Base-by-base conservation (phyloP, 148 eudicot species). In the Heliosperma pusillum region DNA sequence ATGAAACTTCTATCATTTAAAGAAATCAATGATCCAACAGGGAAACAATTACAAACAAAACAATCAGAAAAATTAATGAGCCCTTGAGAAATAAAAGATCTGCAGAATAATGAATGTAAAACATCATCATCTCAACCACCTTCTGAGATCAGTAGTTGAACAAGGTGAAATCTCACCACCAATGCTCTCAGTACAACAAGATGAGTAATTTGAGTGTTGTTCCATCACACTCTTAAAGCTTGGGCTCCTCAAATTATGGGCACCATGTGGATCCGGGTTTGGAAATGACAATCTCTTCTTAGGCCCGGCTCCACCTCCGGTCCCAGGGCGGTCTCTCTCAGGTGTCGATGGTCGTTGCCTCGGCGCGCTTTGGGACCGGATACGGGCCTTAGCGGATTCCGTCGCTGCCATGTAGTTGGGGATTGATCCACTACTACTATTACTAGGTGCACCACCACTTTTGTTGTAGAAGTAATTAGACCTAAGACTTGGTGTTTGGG, bases 331-430 rank as follows among this genome's bases (percentile, higher is more conserved):
- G 71, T 89, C 97, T 47, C 89, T 83, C 73, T 91, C 97, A 0
- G 97, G 93, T 0, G 97, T 89, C 1, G 85, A 71, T 0, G 91
- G 88, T 74, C 97, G 82, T 65, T 89, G 93, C 73, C 91, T 85
- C 0, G 97, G 97, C 0, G 93, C 93, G 40, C 97, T 91, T 55
- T 89, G 90, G 45, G 97, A 75, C 62, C 90, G 82, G 25, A 83
- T 72, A 33, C 87, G 84, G 0, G 97, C 90, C 80, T 84, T 87
- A 0, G 97, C 91, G 2, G 97, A 91, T 76, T 89, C 93, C 0
- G 97, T 91, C 20, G 90, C 90, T 5, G 87, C 92, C 97, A 89
- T 91, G 86, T 89, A 89, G 77, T 88, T 86, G 2, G 97, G 93
- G 21, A 82, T 70, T 8, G 84, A 6, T 26, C 76, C 82, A 47